These are phyloP conservation scores for Solanum clarkiae DNA, from an alignment of 257 asterid species.

Conservation along the genomic window DNA sequence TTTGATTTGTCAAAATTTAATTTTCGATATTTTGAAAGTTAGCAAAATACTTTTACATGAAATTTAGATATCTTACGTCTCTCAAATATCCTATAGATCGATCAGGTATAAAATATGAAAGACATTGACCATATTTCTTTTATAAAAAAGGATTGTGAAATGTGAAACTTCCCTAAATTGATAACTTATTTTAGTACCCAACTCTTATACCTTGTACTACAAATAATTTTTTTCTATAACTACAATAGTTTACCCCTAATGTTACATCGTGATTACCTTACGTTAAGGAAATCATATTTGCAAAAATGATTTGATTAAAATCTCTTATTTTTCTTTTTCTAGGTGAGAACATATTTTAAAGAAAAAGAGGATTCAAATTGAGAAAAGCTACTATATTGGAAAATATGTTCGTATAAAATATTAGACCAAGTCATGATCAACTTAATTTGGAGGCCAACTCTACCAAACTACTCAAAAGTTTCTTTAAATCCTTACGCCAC, in stretches of 20 bases:
- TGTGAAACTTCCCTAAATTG: background rate
- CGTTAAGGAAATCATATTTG: background rate
- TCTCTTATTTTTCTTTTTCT: background rate
- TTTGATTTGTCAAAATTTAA: background rate
- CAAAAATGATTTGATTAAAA: background rate
- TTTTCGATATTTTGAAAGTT: background rate
- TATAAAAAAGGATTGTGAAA: background rate
- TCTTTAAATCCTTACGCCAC: constrained; percentile 1
- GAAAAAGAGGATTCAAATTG: background rate
- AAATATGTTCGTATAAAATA: background rate
- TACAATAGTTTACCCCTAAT: background rate
- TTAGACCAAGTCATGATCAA: background rate
- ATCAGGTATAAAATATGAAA: background rate
- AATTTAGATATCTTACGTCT: background rate
- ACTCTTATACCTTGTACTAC: background rate
- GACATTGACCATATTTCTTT: background rate
- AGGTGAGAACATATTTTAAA: background rate
- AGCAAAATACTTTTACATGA: background rate
- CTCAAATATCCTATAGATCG: background rate
- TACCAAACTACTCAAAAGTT: constrained; percentile 33
- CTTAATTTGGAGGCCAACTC: constrained; percentile 82
- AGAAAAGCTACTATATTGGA: background rate
- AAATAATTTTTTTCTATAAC: background rate
- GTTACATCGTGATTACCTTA: background rate
- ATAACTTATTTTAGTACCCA: background rate